Conservation (phyloP, 352 stramenopile species). For the Plasmopara viticola region DNA sequence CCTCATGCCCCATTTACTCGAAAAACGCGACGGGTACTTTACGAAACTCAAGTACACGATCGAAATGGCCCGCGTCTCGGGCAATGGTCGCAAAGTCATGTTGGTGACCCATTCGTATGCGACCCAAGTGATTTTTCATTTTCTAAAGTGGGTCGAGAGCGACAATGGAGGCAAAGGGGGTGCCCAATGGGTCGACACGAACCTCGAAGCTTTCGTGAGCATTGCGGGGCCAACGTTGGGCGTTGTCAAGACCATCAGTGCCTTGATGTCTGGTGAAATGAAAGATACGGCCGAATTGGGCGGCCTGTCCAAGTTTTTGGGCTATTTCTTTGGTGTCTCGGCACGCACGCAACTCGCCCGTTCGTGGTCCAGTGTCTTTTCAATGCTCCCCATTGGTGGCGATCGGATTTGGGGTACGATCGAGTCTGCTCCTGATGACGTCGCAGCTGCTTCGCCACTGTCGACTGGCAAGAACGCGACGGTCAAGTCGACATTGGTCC, state of each 20-base stretch:
- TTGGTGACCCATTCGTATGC: constrained; percentile 92
- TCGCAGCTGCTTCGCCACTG: constrained; percentile 51
- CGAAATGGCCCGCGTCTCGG: constrained; percentile 78
- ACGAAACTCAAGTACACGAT: constrained; percentile 92
- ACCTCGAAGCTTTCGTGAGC: constrained; percentile 90
- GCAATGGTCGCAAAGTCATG: constrained; percentile 82
- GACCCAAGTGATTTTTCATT: constrained; percentile 89
- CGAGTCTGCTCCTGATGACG: constrained; percentile 54
- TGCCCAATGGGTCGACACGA: constrained; percentile 88
- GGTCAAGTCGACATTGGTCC: constrained; percentile 27
- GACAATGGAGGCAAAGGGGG: constrained; percentile 78
- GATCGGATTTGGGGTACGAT: constrained; percentile 81
- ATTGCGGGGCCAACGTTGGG: constrained; percentile 92
- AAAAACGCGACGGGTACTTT: constrained; percentile 84
- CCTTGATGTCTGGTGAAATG: constrained; percentile 93
- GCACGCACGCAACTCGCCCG: constrained; percentile 50
- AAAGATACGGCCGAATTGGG: constrained; percentile 90
- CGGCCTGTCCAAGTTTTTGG: constrained; percentile 79
- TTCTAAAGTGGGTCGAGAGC: constrained; percentile 93
- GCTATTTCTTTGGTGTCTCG: constrained; percentile 66
- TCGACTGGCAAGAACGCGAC: constrained; percentile 27
- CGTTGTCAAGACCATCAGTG: constrained; percentile 88
- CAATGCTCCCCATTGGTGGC: constrained; percentile 91
- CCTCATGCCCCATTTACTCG: constrained; percentile 59
- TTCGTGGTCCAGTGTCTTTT: constrained; percentile 80